phyloP scores from a whole-genome alignment of 2,329 filamentous ascomycete genomes.

The Hymenoscyphus fraxineus region DNA sequence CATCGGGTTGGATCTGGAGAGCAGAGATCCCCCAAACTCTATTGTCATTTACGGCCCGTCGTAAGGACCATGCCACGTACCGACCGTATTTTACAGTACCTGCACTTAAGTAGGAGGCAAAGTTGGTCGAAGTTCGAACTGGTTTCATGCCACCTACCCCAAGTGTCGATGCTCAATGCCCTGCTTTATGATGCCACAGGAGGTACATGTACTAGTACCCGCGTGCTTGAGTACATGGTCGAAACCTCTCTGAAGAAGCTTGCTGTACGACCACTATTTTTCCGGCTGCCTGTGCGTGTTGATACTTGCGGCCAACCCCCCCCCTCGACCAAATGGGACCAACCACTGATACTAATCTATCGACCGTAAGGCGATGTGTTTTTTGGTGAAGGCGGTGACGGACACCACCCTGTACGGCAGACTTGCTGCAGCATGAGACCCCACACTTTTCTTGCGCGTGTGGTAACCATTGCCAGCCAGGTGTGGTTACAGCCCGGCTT shows the following conservation, averaged over 20 bases:
- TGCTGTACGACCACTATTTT: neutral
- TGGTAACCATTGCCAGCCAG: neutral
- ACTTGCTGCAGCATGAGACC: neutral
- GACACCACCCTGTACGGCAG: neutral
- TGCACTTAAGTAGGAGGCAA: neutral
- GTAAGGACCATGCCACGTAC: neutral
- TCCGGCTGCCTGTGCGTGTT: neutral
- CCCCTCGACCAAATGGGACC: neutral
- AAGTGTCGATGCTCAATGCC: neutral
- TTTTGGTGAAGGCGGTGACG: neutral
- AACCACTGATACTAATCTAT: neutral
- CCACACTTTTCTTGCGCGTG: slow-evolving; percentile 1
- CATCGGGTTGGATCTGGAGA: slow-evolving; percentile 6
- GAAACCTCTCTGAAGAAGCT: neutral
- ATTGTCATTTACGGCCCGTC: neutral
- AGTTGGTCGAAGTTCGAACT: neutral
- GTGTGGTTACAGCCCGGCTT: slow-evolving; percentile 9
- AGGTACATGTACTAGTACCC: neutral
- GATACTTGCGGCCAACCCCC: neutral
- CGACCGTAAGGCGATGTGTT: neutral
- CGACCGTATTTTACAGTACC: neutral
- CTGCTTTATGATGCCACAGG: neutral
- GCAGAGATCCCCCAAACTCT: neutral
- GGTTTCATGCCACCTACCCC: neutral
- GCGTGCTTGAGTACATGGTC: neutral